Base-by-base conservation (phyloP, 129 eudicot species). In the Artemisia annua region DNA sequence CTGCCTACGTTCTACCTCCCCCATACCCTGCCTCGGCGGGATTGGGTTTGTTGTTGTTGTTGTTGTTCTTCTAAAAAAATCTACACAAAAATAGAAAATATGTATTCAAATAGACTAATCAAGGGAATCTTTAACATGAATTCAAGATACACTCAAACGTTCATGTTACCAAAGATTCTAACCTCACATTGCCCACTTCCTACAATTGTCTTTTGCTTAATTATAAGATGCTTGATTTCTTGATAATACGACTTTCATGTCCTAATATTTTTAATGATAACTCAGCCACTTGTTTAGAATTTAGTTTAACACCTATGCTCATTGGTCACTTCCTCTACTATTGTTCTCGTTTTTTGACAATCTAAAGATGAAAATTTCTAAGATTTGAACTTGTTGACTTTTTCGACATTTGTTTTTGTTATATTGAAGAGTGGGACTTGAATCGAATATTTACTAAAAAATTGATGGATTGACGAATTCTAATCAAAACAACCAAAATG, bases 101-200 rank as follows among this genome's bases (percentile, higher is more conserved):
- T 15, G 10, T 59, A 11, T n/a, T 10, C 11, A 12, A 59, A 20
- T 19, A 9, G 24, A 59, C 68, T 48, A 48, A 68, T 49, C 49
- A 48, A 13, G 20, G 18, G 75, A 76, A 76, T 76, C 80, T 76
- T 76, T 59, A 63, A 63, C 75, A 58, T 30, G 75, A 60, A 76
- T 76, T 76, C 69, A 77, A 69, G 75, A 50, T 77, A 20, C 48
- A 69, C 75, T 70, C 70, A 52, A 77, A 77, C 50, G 60, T 69
- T 76, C 70, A 69, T 69, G 81, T 77, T 69, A 74, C 65, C 55
- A 54, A 60, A 77, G 75, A 77, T 69, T 69, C 75, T 61, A 63
- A 20, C 75, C 75, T 77, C 70, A 77, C 75, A 49, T 60, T 77
- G 75, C 56, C 70, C 81, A 69, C 68, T 60, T 69, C 49, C 49